Evolutionary conservation across 2,329 filamentous ascomycete genomes (phyloP).

Genomic region (Talaromyces sp.): DNA sequence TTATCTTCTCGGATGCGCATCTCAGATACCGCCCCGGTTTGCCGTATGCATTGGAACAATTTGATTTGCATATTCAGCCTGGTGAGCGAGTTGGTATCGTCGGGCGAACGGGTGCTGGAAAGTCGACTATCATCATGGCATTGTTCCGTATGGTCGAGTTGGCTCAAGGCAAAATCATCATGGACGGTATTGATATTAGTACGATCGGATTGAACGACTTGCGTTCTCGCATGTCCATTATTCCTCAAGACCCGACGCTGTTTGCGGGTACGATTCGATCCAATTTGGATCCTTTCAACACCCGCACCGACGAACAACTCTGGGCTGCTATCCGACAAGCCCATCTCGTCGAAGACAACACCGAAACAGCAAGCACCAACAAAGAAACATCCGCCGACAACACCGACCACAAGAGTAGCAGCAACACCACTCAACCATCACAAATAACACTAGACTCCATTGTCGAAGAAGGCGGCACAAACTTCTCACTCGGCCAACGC

Average conservation of each 20-base stretch:
- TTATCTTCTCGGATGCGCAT: slow-evolving; percentile 17
- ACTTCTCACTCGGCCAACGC: slow-evolving; percentile 86
- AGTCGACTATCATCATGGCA: slow-evolving; percentile 23
- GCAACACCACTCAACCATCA: neutral
- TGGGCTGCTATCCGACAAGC: slow-evolving; percentile 16
- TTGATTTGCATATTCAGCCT: slow-evolving; percentile 16
- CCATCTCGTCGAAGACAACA: slow-evolving; percentile 29
- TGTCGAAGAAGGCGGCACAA: slow-evolving; percentile 88
- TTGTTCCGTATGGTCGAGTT: slow-evolving; percentile 21
- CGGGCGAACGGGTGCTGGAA: slow-evolving; percentile 23
- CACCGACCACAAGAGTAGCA: neutral
- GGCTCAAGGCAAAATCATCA: slow-evolving; percentile 13
- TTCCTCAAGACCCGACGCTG: slow-evolving; percentile 19
- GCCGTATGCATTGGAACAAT: slow-evolving; percentile 17
- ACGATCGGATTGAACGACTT: slow-evolving; percentile 16
- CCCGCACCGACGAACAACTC: slow-evolving; percentile 18
- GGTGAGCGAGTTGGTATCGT: slow-evolving; percentile 21
- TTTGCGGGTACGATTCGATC: slow-evolving; percentile 19
- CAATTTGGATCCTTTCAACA: slow-evolving; percentile 19
- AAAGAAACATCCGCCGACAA: neutral
- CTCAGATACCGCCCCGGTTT: slow-evolving; percentile 18
- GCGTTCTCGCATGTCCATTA: slow-evolving; percentile 18
- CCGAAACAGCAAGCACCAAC: slow-evolving; percentile 40
- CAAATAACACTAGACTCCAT: slow-evolving; percentile 75
- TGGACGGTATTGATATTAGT: slow-evolving; percentile 19